Evolutionary conservation across 2,329 filamentous ascomycete genomes (phyloP).

Genomic region (Colletotrichum graminicola): DNA sequence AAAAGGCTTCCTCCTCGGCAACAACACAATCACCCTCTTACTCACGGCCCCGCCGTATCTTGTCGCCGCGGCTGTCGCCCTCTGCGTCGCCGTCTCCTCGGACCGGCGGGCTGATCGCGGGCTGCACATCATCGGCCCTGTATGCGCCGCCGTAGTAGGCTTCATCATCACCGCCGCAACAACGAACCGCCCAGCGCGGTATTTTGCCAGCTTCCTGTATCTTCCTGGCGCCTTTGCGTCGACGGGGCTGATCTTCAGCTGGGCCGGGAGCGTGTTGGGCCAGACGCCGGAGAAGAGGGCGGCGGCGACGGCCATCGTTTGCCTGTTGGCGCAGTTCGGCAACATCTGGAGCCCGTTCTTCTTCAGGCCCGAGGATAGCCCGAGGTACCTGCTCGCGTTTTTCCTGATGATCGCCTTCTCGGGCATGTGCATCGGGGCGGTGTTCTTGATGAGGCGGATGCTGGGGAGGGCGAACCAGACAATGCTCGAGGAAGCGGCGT

Average conservation of each 20-base stretch:
- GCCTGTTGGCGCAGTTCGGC: constrained; percentile 53
- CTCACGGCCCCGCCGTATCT: constrained; percentile 49
- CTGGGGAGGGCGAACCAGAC: constrained; percentile 31
- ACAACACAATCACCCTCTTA: constrained; percentile 49
- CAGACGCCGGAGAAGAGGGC: constrained; percentile 56
- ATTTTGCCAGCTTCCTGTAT: constrained; percentile 52
- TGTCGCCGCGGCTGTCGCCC: constrained; percentile 41
- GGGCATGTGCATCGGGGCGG: constrained; percentile 18
- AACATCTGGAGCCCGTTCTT: constrained; percentile 57
- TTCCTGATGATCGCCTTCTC: constrained; percentile 43
- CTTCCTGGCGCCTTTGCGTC: constrained; percentile 44
- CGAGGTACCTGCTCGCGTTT: constrained; percentile 49
- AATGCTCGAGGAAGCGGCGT: constrained; percentile 22
- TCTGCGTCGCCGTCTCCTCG: constrained; percentile 42
- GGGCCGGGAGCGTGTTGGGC: constrained; percentile 51
- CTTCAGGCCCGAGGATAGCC: constrained; percentile 48
- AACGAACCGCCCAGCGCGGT: constrained; percentile 64
- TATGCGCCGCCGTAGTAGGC: constrained; percentile 61
- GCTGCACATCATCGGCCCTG: constrained; percentile 42
- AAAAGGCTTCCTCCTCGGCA: constrained; percentile 49
- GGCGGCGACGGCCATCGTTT: constrained; percentile 51
- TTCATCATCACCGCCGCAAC: constrained; percentile 72
- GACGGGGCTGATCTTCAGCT: constrained; percentile 52
- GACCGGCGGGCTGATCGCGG: constrained; percentile 44
- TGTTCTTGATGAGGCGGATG: constrained; percentile 32